Evolutionary conservation across 1,284 basidiomycete species (phyloP).

Genomic region (Leccinum insolens): DNA sequence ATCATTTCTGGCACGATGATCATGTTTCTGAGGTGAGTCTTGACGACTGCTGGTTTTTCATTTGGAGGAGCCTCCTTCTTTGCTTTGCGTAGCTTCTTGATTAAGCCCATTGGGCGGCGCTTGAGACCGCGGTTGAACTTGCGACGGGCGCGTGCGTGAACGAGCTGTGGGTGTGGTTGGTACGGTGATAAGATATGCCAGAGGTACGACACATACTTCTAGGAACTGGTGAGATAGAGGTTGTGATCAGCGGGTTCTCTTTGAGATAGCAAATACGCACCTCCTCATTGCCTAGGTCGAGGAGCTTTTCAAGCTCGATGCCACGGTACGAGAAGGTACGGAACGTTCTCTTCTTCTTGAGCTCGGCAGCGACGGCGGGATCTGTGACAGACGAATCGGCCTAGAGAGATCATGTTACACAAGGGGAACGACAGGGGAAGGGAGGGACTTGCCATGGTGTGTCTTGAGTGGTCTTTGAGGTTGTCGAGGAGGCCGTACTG

Average conservation of each 20-base stretch:
- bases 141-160: conserved; percentile 97
- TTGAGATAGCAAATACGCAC: conserved; percentile 46
- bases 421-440: background rate
- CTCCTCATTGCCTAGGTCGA: conserved; percentile 96
- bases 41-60: conserved; percentile 98
- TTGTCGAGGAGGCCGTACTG: conserved; percentile 22
- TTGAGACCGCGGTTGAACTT: conserved; percentile 99
- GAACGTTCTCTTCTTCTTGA: conserved; percentile 98
- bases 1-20: conserved; percentile 99
- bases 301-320: conserved; percentile 94
- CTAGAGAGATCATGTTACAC: conserved; percentile 40
- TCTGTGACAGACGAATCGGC: conserved; percentile 84
- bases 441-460: conserved; percentile 57
- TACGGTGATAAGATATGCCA: conserved; percentile 11
- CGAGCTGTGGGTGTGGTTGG: conserved; percentile 62
- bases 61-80: conserved; percentile 99
- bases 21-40: conserved; percentile 99
- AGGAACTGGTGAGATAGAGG: conserved; percentile 56
- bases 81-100: conserved; percentile 99
- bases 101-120: conserved; percentile 97
- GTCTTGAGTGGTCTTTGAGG: conserved; percentile 38
- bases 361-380: conserved; percentile 86
- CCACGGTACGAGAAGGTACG: conserved; percentile 99
- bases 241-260: background rate
- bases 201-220: conserved; percentile 53